Base-by-base conservation (phyloP, 305 asterid genomes). In the Nicotiana rustica region DNA sequence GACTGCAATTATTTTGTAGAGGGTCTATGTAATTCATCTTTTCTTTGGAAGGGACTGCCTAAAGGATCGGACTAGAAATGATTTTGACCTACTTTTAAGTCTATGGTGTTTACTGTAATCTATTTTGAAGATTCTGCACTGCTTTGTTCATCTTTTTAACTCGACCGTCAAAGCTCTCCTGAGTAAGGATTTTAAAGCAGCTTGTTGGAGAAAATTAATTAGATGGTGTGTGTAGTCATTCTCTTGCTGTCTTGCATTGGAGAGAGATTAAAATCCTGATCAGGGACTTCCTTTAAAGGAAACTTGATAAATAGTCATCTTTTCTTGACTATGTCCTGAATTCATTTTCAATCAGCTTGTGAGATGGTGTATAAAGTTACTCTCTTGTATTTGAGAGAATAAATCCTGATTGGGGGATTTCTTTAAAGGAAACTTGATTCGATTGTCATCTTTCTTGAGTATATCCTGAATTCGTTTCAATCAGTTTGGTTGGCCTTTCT, bases 151-250 rank as follows among this genome's bases (percentile, higher is more conserved):
- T 71, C 18, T 71, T 52, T 33, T 70, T 41, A 69, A 41, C 57
- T 71, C 60, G 25, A 75, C 79, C 79, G 18, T 71, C 78, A 21
- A 71, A 47, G 21, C 61, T 13, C 61, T 21, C 78, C 61, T 69
- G 60, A 47, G 78, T 21, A 71, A 59, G 36, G 61, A 47, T 47
- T 15, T 71, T 36, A 44, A 44, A 47, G 79, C 79, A 75, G 64
- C 64, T 75, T 49, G 25, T 75, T 31, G 15, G 38, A 75, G 64
- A 75, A 4, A 25, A 49, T 8, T 75, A 25, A 49, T 49, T 49
- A 49, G 44, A 52, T 75, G 79, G 64, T 14, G 64, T 75, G 44
- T 75, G 64, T 14, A 25, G 44, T 49, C 44, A 25, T 38, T 7
- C 33, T 75, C 29, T 13, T 75, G 6, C 60, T 7, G n/a, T 75